Evolutionary conservation across 352 stramenopile species (phyloP).

Genomic region (Phytophthora brassicae): DNA sequence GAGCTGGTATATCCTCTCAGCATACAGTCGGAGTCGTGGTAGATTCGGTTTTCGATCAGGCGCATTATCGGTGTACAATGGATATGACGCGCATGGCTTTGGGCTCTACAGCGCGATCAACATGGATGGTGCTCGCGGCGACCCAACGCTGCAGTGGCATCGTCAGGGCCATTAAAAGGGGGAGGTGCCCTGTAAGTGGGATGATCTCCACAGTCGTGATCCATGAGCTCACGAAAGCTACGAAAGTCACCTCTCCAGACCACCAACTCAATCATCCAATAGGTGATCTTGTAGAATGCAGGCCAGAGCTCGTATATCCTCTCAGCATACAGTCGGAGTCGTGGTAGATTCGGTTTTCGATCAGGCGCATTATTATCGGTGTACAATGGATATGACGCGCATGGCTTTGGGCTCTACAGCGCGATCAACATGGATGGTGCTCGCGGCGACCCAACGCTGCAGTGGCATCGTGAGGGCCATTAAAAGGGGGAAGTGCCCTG

Average conservation of each 20-base stretch:
- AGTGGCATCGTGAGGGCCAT: too few relatives aligned
- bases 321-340: not conserved
- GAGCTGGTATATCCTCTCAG: too few relatives aligned
- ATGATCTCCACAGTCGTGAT: too few relatives aligned
- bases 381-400: conserved; percentile 4
- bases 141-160: not conserved
- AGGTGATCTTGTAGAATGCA: not conserved
- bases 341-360: conserved; percentile 15
- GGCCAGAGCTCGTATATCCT: not conserved
- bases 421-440: not conserved
- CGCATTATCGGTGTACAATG: not conserved
- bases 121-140: not conserved
- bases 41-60: conserved; percentile 18
- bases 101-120: conserved; percentile 6
- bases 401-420: conserved; percentile 9
- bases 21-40: not conserved
- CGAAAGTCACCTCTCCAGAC: conserved; percentile 5
- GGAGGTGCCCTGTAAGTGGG: too few relatives aligned
- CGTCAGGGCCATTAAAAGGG: too few relatives aligned
- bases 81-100: conserved; percentile 14
- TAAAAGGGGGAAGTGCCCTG: too few relatives aligned
- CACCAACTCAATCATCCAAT: not conserved
- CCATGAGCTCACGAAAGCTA: too few relatives aligned
- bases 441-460: not conserved
- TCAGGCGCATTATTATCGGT: conserved; percentile 5